These are phyloP conservation scores for Picea mariana DNA, from an alignment of 83 land plant species.

Conservation along the genomic window DNA sequence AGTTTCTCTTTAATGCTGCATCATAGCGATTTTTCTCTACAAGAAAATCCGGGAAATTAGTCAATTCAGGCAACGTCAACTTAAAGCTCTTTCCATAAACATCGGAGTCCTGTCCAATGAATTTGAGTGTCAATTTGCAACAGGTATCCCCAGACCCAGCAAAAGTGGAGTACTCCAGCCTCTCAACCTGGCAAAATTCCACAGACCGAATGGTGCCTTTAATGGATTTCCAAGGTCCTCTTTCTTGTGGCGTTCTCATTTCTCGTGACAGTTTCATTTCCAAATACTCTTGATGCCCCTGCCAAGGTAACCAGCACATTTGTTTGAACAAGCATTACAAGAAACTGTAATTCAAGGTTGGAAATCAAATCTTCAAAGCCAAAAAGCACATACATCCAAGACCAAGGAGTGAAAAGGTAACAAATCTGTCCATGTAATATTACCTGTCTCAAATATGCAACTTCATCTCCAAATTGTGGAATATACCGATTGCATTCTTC, in stretches of 20 bases:
- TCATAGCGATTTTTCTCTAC: conserved; percentile 78
- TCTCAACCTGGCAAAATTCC: conserved; percentile 72
- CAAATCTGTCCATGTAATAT: neutral
- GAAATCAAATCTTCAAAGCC: neutral
- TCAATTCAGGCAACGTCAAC: conserved; percentile 76
- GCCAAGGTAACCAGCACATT: conserved; percentile 23
- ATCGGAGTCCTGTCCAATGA: conserved; percentile 48
- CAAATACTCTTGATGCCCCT: conserved; percentile 92
- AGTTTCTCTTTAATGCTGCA: conserved; percentile 62
- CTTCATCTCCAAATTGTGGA: conserved; percentile 90
- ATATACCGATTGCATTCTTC: conserved; percentile 81
- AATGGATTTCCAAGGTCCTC: conserved; percentile 67
- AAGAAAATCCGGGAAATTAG: conserved; percentile 75
- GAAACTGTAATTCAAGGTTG: neutral
- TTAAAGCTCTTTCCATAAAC: conserved; percentile 51
- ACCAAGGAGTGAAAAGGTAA: neutral
- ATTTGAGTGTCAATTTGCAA: conserved; percentile 70
- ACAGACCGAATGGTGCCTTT: conserved; percentile 60
- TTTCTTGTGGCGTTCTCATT: conserved; percentile 28
- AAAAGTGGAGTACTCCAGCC: conserved; percentile 46
- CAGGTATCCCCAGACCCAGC: conserved; percentile 73
- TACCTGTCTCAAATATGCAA: conserved; percentile 92
- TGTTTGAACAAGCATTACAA: neutral
- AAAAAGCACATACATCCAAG: conserved; percentile 4
- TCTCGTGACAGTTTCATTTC: conserved; percentile 20